phyloP scores from a whole-genome alignment of 2,329 filamentous ascomycete genomes.

The Xylaria digitata region DNA sequence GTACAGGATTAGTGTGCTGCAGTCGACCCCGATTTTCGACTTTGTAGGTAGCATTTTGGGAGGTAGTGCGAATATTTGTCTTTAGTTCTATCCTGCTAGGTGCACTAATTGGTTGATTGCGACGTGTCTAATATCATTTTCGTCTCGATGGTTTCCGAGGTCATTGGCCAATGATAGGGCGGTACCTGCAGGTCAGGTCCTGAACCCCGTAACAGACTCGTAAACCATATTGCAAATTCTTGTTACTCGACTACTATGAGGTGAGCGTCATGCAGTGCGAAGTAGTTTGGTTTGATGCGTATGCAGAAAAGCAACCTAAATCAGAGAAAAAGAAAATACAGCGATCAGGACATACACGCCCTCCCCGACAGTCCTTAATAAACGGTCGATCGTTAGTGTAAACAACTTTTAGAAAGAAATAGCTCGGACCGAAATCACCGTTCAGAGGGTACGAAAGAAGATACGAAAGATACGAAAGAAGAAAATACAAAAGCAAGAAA shows the following conservation, averaged over 20 bases:
- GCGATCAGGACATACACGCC: no score
- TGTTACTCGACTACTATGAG: neutral
- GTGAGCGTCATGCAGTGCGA: neutral
- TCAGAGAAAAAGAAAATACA: no score
- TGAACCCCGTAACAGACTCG: neutral
- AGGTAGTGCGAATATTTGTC: conserved; percentile 7
- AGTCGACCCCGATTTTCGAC: conserved; percentile 4
- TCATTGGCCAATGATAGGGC: neutral
- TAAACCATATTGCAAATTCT: neutral
- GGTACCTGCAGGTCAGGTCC: conserved; percentile 3
- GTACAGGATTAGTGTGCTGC: conserved; percentile 26
- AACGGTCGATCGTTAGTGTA: no score
- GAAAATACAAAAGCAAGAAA: neutral
- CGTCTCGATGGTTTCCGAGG: neutral
- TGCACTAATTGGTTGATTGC: neutral
- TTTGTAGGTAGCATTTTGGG: neutral
- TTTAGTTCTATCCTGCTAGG: conserved; percentile 1
- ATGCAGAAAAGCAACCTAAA: no score
- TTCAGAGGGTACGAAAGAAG: neutral
- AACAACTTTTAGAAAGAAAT: no score
- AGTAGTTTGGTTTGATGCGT: no score
- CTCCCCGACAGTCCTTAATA: no score
- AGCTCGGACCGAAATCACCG: no score
- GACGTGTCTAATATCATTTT: neutral
- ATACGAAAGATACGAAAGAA: no score